A percentile compares a stretch with the other conserved stretches of the same genome.
Evolutionary conservation across 2,329 filamentous ascomycete genomes (phyloP).

Genomic region (Balansia obtecta): DNA sequence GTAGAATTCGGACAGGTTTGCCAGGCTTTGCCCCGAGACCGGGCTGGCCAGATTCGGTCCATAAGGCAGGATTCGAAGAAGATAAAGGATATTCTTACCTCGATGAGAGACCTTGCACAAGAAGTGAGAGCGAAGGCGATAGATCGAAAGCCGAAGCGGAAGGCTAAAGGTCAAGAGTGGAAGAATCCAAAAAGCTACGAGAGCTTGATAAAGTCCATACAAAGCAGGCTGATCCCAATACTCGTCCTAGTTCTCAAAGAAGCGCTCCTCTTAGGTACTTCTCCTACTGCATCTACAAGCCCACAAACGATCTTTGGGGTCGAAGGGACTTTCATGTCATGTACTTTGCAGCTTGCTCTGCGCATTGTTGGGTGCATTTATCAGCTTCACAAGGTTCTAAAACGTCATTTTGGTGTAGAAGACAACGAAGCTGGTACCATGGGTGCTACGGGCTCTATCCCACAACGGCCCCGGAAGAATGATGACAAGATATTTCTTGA

Average conservation of each 20-base stretch:
- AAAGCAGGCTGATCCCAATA: constrained; percentile 14
- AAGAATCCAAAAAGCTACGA: not conserved
- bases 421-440: not conserved
- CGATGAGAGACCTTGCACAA: not conserved
- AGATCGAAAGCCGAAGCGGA: not conserved
- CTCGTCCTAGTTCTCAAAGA: constrained; percentile 13
- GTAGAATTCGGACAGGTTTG: not conserved
- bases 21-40: not conserved
- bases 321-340: constrained; percentile 4
- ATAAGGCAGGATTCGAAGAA: not conserved
- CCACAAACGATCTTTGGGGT: not conserved
- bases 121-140: not conserved
- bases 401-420: not conserved
- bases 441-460: not conserved
- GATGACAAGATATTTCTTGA: not conserved
- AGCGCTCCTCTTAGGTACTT: constrained; percentile 11
- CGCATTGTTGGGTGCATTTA: constrained; percentile 1
- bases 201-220: constrained; percentile 7
- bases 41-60: not conserved
- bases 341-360: constrained; percentile 6
- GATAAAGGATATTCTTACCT: not conserved
- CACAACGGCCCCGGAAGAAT: not conserved
- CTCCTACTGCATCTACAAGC: not conserved
- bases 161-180: not conserved
- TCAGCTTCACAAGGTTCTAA: not conserved